Conservation (phyloP, 805 yeast genomes). For the Maudiozyma bulderi region DNA sequence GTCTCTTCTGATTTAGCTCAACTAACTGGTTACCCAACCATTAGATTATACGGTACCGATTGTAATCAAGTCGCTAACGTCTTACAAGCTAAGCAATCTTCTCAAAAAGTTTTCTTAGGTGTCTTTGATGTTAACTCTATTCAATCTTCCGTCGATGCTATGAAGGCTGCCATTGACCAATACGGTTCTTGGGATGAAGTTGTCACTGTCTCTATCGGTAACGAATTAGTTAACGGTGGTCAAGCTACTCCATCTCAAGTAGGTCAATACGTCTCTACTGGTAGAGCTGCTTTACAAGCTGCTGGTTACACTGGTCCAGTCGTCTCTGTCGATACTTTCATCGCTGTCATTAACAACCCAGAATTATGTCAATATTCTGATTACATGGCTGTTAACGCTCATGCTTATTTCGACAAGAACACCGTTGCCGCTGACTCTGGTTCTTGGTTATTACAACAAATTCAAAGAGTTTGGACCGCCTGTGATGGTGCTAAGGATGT, state of each 20-base stretch:
- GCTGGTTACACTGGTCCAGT: conserved; percentile 91
- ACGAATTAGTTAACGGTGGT: conserved; percentile 92
- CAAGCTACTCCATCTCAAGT: conserved; percentile 65
- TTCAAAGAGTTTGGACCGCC: conserved; percentile 79
- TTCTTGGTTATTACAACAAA: conserved; percentile 79
- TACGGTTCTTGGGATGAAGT: conserved; percentile 76
- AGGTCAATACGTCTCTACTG: conserved; percentile 50
- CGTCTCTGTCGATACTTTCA: conserved; percentile 92
- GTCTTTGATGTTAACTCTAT: conserved; percentile 52
- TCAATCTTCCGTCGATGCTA: conserved; percentile 42
- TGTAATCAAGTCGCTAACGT: conserved; percentile 73
- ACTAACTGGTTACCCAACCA: conserved; percentile 44
- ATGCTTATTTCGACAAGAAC: conserved; percentile 90
- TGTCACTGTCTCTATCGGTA: conserved; percentile 80
- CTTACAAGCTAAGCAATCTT: conserved; percentile 48
- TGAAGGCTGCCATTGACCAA: conserved; percentile 47
- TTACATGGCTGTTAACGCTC: conserved; percentile 94
- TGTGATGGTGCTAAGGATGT: conserved; percentile 71
- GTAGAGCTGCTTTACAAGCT: conserved; percentile 59
- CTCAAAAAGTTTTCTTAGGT: conserved; percentile 71
- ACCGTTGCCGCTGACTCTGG: conserved; percentile 76
- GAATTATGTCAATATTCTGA: conserved; percentile 80
- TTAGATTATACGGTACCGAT: conserved; percentile 83
- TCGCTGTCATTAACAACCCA: conserved; percentile 93
- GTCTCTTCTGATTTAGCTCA: conserved; percentile 51